Evolutionary conservation across 2,329 filamentous ascomycete genomes (phyloP), one percentile per base, ranked within the genome.

Genomic region (Xylaria sp.): DNA sequence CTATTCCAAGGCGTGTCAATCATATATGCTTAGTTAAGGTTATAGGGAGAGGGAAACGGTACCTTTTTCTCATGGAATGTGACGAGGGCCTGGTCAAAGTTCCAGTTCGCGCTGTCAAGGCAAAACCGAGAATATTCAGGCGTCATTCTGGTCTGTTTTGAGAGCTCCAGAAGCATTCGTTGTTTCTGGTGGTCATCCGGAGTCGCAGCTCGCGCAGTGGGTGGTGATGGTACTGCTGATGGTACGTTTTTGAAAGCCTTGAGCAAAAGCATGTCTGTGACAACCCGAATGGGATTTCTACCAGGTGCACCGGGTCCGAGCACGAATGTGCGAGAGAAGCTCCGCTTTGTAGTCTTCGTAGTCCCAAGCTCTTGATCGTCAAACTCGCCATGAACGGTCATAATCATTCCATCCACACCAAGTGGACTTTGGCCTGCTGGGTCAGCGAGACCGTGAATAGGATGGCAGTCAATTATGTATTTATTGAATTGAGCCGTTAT

Each of bases 331-430:
- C 93, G 88, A 57, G 93, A 92, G 76, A 96, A 96, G 74, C 90
- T 92, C 63, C 92, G 88, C 69, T 88, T 86, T 38, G 87, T 82
- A 45, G 84, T 84, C 46, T 84, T 82, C 50, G 83, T 80, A 21
- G 82, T 84, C 15, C 77, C 76, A 3, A 79, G 75, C 68, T 91
- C 86, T 17, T 89, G 80, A 73, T 97, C 93, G 51, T 94, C 88
- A 63, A 92, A 96, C 71, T 94, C 91, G 65, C 92, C 91, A 70
- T 95, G 91, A n/a, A 94, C 83, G 7, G 85, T 89, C 68, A 96
- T 85, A 52, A 92, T 84, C 67, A 96, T 85, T 7, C 92, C 92
- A 66, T 91, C 90, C 19, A 94, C 91, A 4, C 91, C 92, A 19
- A 80, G 79, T 0, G 79, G 74, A 64, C 83, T 89, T 66, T 89